phyloP scores from a whole-genome alignment of 1,284 basidiomycete species.

The Vanrija sp. region DNA sequence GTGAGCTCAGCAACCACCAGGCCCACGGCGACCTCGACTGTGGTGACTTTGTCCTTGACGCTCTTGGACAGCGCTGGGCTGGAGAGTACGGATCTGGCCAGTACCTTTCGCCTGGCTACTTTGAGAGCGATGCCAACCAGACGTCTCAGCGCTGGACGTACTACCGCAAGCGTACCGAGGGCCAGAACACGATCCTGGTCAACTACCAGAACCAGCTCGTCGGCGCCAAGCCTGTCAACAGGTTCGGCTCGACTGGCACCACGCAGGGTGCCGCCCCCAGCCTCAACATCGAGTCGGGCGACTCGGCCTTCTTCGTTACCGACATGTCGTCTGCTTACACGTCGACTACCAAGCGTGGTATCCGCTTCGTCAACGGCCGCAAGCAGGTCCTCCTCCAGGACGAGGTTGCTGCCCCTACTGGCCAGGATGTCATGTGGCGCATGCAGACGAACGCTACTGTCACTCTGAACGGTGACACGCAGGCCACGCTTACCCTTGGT shows the following conservation, averaged over 20 bases:
- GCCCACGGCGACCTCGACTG: conserved; percentile 90
- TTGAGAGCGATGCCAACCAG: conserved; percentile 66
- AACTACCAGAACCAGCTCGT: conserved; percentile 77
- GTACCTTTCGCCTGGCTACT: conserved; percentile 71
- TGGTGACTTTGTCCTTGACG: conserved; percentile 94
- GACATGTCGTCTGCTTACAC: conserved; percentile 78
- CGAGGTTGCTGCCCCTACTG: conserved; percentile 59
- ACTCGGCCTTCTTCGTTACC: conserved; percentile 77
- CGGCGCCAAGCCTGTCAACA: conserved; percentile 59
- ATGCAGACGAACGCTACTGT: conserved; percentile 77
- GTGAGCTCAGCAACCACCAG: conserved; percentile 71
- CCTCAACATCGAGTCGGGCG: conserved; percentile 58
- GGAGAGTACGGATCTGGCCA: conserved; percentile 90
- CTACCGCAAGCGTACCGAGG: conserved; percentile 94
- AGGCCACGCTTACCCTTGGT: conserved; percentile 66
- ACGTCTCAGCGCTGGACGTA: conserved; percentile 74
- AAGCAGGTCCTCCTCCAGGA: conserved; percentile 89
- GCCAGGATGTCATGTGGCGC: conserved; percentile 70
- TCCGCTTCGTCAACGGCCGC: conserved; percentile 80
- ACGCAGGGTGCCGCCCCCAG: conserved; percentile 69
- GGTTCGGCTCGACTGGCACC: conserved; percentile 60
- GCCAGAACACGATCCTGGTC: conserved; percentile 91
- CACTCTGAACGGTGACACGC: conserved; percentile 46
- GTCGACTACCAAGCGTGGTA: conserved; percentile 65
- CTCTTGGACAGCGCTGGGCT: conserved; percentile 89